Evolutionary conservation across 2,329 filamentous ascomycete species (phyloP).

Genomic region (Aspergillus floridensis): DNA sequence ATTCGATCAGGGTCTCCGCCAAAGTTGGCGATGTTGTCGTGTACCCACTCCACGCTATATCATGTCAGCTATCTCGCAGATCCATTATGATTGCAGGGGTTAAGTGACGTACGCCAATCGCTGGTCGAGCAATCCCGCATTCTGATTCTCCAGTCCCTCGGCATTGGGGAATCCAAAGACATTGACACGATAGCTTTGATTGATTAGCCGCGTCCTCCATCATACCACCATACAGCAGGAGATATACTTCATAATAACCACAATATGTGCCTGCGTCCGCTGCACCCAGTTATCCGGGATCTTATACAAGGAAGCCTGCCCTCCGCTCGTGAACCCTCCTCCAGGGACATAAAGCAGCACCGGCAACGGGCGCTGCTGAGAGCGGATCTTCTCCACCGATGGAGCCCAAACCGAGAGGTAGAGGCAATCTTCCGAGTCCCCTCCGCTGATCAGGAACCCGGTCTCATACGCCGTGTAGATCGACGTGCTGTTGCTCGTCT

Average conservation of each 20-base stretch:
- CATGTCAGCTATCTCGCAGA: background rate
- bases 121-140: conserved; percentile 20
- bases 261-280: conserved; percentile 16
- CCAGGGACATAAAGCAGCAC: conserved; percentile 24
- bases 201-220: background rate
- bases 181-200: conserved; percentile 19
- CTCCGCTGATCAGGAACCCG: conserved; percentile 6
- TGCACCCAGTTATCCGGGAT: conserved; percentile 17
- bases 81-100: background rate
- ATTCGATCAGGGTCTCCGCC: conserved; percentile 9
- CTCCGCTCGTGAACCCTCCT: conserved; percentile 14
- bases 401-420: conserved; percentile 21
- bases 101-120: background rate
- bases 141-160: conserved; percentile 13
- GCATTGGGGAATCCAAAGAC: conserved; percentile 22
- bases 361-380: background rate
- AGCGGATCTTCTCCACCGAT: background rate
- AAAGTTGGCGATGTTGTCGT: conserved; percentile 11
- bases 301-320: conserved; percentile 8
- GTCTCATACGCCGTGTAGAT: conserved; percentile 18
- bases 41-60: conserved; percentile 10
- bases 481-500: conserved; percentile 10
- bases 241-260: conserved; percentile 19
- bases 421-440: conserved; percentile 21
- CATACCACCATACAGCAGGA: too few relatives aligned